A percentile compares a stretch with the other conserved stretches of the same genome.
Evolutionary conservation across 1,284 basidiomycete species (phyloP).

Genomic region (Pseudozyma sp.): DNA sequence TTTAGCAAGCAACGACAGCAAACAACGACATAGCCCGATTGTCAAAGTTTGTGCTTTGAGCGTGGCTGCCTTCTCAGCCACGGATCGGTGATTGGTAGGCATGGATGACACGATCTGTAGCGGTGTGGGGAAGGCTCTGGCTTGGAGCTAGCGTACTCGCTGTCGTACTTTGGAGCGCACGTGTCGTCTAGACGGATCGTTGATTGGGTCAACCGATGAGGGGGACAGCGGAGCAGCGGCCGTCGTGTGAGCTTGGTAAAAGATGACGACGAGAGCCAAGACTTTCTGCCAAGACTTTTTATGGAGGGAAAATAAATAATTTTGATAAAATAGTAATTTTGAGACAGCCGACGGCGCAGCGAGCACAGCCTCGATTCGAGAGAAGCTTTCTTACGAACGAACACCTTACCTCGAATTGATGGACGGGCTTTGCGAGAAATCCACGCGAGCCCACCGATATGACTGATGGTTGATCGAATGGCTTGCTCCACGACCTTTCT

Average conservation of each 20-base stretch:
- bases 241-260: background rate
- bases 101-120: background rate
- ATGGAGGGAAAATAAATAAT: background rate
- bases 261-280: slow-evolving; percentile 13
- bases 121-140: background rate
- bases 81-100: background rate
- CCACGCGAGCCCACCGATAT: too few species aligned
- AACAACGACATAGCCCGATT: too few species aligned
- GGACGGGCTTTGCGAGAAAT: background rate
- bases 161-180: background rate
- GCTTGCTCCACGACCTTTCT: too few species aligned
- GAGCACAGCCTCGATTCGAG: slow-evolving; percentile 40
- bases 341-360: slow-evolving; percentile 14
- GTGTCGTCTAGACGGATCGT: background rate
- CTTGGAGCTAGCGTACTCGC: background rate
- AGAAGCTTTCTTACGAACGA: slow-evolving; percentile 22
- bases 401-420: too few species aligned
- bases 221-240: background rate
- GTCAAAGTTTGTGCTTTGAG: too few species aligned
- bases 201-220: background rate
- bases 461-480: too few species aligned
- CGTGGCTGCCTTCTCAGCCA: too few species aligned
- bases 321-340: slow-evolving; percentile 5
- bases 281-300: slow-evolving; percentile 35
- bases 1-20: too few species aligned